Percentiles rank a stretch among this genome's conserved stretches.
These are phyloP conservation scores for Tylopilus intermedius DNA, from an alignment of 768 basidiomycete species.

Conservation along the genomic window DNA sequence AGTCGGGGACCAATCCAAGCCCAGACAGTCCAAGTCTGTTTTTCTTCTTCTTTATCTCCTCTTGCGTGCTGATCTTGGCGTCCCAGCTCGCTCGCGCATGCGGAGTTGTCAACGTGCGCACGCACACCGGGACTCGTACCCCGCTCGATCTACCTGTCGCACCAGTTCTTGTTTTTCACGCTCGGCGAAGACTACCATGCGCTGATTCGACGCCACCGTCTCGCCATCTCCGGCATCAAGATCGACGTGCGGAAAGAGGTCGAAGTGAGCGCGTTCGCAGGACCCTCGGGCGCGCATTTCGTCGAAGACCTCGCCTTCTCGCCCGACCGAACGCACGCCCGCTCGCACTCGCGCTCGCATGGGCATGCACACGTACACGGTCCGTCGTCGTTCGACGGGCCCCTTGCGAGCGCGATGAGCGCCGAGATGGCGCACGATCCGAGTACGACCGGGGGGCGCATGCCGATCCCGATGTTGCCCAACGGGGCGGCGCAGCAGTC, in stretches of 20 bases:
- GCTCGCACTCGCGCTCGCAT: conserved; percentile 5
- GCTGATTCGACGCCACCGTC: conserved; percentile 58
- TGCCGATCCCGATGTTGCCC: conserved; percentile 68
- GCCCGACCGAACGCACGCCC: neutral
- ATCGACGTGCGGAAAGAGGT: conserved; percentile 73
- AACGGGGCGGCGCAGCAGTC: conserved; percentile 48
- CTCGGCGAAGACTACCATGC: conserved; percentile 77
- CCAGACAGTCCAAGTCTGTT: conserved; percentile 14
- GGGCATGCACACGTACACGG: conserved; percentile 32
- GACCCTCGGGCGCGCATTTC: conserved; percentile 17
- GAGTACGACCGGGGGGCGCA: conserved; percentile 33
- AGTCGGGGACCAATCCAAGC: conserved; percentile 5
- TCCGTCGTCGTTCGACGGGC: conserved; percentile 61
- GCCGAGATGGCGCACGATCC: conserved; percentile 51
- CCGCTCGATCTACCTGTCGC: conserved; percentile 73
- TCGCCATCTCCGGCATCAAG: conserved; percentile 52
- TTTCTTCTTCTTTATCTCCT: neutral
- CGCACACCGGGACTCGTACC: conserved; percentile 57
- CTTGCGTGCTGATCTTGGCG: neutral
- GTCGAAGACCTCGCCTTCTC: conserved; percentile 18
- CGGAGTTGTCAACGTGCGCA: conserved; percentile 76
- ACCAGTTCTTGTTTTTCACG: conserved; percentile 78
- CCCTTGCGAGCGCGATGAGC: conserved; percentile 67
- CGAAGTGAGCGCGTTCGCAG: conserved; percentile 52
- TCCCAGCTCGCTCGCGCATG: conserved; percentile 56